phyloP scores from a whole-genome alignment of 2,329 filamentous ascomycete species.

The Lasiodiplodia hormozganensis region DNA sequence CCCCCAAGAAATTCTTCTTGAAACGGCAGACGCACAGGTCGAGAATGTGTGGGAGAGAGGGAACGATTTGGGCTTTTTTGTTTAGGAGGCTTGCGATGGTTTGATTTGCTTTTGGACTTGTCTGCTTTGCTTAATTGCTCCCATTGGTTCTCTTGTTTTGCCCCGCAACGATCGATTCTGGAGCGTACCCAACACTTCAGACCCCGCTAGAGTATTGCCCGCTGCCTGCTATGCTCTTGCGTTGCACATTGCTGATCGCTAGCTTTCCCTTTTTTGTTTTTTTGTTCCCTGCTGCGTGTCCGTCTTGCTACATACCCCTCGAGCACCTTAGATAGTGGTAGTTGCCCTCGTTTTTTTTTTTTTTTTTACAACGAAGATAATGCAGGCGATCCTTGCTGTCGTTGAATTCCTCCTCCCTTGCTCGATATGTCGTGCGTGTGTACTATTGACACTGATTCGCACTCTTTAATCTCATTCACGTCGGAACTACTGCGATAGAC shows the following conservation, averaged over 20 bases:
- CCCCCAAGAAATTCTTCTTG: constrained; percentile 3
- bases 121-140: constrained; percentile 15
- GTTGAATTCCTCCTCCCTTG: not conserved
- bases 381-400: constrained; percentile 18
- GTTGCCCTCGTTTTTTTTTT: constrained; percentile 10
- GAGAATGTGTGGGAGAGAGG: constrained; percentile 14
- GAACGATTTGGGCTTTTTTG: not conserved
- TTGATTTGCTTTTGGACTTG: constrained; percentile 15
- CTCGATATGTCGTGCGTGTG: not conserved
- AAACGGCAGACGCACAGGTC: constrained; percentile 17
- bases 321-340: constrained; percentile 27
- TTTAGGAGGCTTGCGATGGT: constrained; percentile 20
- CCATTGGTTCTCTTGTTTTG: not conserved
- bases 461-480: not conserved
- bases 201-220: constrained; percentile 6
- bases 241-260: constrained; percentile 3
- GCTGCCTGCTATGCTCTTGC: constrained; percentile 7
- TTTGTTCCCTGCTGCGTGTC: not conserved
- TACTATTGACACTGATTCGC: not conserved
- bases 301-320: constrained; percentile 27
- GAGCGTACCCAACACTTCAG: not conserved
- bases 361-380: constrained; percentile 20
- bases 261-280: not conserved
- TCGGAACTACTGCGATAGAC: not conserved
- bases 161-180: not conserved